Evolutionary conservation across 768 basidiomycete species (phyloP).

Genomic region (Podaxis sp.): DNA sequence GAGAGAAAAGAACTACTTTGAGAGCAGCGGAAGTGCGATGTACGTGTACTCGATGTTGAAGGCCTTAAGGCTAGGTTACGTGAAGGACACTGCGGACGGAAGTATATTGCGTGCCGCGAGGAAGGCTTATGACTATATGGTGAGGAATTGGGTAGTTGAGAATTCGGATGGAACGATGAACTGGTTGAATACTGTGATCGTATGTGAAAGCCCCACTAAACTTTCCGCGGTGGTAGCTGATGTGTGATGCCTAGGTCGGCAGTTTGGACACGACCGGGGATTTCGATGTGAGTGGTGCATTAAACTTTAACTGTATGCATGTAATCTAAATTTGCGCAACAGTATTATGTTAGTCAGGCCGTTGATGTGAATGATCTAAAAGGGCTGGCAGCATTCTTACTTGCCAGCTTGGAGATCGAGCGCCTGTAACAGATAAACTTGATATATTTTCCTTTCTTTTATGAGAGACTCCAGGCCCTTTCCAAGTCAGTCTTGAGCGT

Average conservation of each 20-base stretch:
- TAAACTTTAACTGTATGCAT: not conserved
- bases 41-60: constrained; percentile 43
- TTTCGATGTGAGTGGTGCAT: constrained; percentile 27
- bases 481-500: not conserved
- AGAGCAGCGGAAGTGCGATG: constrained; percentile 44
- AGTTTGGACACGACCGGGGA: constrained; percentile 34
- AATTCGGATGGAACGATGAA: constrained; percentile 40
- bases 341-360: constrained; percentile 41
- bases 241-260: constrained; percentile 28
- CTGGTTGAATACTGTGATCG: constrained; percentile 42
- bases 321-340: not conserved
- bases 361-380: constrained; percentile 41
- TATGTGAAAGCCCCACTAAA: constrained; percentile 17
- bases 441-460: not conserved
- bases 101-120: constrained; percentile 31
- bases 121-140: constrained; percentile 39
- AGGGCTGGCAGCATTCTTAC: constrained; percentile 38
- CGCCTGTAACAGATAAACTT: not conserved
- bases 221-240: not conserved
- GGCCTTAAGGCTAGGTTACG: constrained; percentile 37
- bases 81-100: constrained; percentile 31
- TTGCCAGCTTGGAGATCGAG: constrained; percentile 44
- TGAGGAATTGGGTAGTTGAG: constrained; percentile 33
- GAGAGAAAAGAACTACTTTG: constrained; percentile 41
- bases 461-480: not conserved